A percentile compares a stretch with the other conserved stretches of the same genome.
phyloP scores from a whole-genome alignment of 305 asterid genomes.

The Fraxinus ornus region DNA sequence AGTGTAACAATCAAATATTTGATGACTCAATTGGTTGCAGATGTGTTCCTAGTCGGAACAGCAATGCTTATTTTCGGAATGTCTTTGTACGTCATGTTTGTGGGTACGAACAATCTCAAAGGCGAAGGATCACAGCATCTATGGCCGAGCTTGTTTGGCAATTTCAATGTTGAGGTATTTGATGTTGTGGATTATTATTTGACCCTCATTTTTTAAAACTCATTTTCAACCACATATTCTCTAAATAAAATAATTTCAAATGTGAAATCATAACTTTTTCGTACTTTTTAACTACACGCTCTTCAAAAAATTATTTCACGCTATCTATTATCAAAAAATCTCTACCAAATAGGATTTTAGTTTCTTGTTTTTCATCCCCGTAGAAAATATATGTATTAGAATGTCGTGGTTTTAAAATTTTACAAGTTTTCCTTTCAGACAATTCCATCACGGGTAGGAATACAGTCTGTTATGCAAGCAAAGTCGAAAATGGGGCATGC shows the following conservation, averaged over 20 bases:
- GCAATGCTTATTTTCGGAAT: conserved; percentile 76
- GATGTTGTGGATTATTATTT: not conserved
- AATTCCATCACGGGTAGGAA: conserved; percentile 49
- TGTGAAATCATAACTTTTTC: not conserved
- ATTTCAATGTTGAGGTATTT: conserved; percentile 39
- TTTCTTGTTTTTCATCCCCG: not conserved
- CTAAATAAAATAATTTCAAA: too few relatives aligned
- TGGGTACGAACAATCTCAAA: conserved; percentile 38
- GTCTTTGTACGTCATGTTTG: conserved; percentile 65
- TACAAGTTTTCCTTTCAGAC: conserved; percentile 33
- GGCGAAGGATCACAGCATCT: conserved; percentile 24
- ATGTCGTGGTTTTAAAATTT: not conserved
- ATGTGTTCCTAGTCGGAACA: conserved; percentile 76
- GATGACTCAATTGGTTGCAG: conserved; percentile 32
- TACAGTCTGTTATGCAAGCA: conserved; percentile 59
- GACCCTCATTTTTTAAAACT: not conserved
- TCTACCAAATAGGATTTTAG: not conserved
- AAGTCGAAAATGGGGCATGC: conserved; percentile 84
- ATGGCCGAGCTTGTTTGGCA: conserved; percentile 21
- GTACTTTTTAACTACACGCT: not conserved
- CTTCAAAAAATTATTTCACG: not conserved
- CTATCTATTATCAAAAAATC: not conserved
- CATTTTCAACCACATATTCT: too few relatives aligned
- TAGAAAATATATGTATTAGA: not conserved
- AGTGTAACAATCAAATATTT: not conserved